phyloP scores from a whole-genome alignment of 2,329 filamentous ascomycete species.

The Tolypocladium tundrense region DNA sequence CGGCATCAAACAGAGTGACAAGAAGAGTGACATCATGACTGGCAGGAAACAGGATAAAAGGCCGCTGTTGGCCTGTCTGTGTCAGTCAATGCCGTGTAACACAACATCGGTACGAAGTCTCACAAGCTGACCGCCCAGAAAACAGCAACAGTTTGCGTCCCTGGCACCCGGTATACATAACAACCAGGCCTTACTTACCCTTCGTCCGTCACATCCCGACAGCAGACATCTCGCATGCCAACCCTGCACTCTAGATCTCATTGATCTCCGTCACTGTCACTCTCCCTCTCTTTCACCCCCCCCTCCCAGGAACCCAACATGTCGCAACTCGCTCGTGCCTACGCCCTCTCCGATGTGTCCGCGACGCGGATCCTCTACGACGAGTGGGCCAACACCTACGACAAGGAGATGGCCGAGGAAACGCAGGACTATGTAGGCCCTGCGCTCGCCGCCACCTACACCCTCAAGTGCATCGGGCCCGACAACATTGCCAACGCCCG shows the following conservation, averaged over 20 bases:
- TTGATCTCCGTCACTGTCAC: background rate
- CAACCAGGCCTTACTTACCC: background rate
- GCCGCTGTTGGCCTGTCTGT: background rate
- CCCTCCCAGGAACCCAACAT: slow-evolving; percentile 4
- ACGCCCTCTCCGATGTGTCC: slow-evolving; percentile 14
- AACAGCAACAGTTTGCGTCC: background rate
- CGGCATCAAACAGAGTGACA: background rate
- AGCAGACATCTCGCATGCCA: background rate
- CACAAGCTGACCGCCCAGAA: background rate
- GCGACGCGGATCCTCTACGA: slow-evolving; percentile 22
- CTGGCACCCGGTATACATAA: background rate
- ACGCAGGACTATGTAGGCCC: slow-evolving; percentile 33
- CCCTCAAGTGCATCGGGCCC: slow-evolving; percentile 18
- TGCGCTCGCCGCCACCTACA: slow-evolving; percentile 21
- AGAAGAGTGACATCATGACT: background rate
- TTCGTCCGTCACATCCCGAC: background rate
- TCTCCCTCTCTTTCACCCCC: background rate
- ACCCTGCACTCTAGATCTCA: background rate
- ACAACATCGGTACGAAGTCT: background rate
- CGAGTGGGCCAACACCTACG: slow-evolving; percentile 24
- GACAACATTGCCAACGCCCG: slow-evolving; percentile 11
- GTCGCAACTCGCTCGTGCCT: slow-evolving; percentile 17
- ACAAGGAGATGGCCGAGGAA: slow-evolving; percentile 20
- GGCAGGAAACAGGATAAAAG: background rate
- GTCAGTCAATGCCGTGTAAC: background rate